Base-by-base conservation (phyloP, 148 eudicot genomes). In the Cornus suecica region DNA sequence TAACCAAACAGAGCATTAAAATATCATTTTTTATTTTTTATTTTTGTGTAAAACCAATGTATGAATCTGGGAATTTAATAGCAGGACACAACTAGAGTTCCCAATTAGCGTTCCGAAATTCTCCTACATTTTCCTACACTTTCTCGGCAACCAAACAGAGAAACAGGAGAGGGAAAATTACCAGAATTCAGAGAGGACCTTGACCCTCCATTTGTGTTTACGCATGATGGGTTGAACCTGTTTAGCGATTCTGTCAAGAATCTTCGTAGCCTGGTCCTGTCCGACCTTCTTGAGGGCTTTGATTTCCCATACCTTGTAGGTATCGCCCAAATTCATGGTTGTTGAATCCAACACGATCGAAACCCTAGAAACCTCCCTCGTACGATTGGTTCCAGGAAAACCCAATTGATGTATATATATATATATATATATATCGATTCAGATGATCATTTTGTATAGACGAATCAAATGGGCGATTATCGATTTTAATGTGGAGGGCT, bases 211-310 rank as follows among this genome's bases (percentile, higher is more conserved):
- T 58, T 86, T 91, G 74, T 81, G 98, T 42, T 85, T 91, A 8
- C 85, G 90, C 99, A 95, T 92, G 75, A 95, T 95, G 51, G 97
- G 99, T 64, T 93, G 93, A 18, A 91, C 98, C 75, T 95, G 98
- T 45, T 91, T 91, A 3, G 99, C 97, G 52, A 95, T 78, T 20
- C 83, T 81, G 5, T 93, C 97, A 0, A 93, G 88, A 42, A 90
- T 81, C 69, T 84, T 84, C 30, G 45, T 86, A 5, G 99, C 99
- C 74, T 91, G 87, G 24, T 90, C 94, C 75, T 86, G 83, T 56
- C 76, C 77, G 4, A 86, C 84, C 66, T 90, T 92, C 81, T 91
- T 91, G 52, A 95, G 81, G 13, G 91, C 80, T 83, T 84, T 93
- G 74, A 85, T 91, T 76, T 93, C 99, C 99, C 99, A 95, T 27